These are phyloP conservation scores for Nemophila menziesii DNA, from an alignment of 257 asterid genomes.

Conservation along the genomic window DNA sequence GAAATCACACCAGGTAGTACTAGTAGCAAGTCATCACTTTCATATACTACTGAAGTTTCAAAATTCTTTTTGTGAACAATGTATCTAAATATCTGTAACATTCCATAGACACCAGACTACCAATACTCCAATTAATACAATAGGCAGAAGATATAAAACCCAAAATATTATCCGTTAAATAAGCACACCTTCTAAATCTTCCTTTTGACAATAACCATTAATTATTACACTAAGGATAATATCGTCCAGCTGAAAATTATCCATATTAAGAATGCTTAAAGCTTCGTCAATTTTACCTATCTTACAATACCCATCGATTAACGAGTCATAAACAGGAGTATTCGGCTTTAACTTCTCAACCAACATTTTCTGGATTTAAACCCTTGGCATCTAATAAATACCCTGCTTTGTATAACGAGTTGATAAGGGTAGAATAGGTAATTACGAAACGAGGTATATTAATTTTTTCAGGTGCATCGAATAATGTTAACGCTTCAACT, in stretches of 20 bases:
- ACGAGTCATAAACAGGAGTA: slow-evolving; percentile 54
- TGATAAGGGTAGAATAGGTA: slow-evolving; percentile 69
- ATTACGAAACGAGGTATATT: slow-evolving; percentile 49
- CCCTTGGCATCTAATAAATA: slow-evolving; percentile 45
- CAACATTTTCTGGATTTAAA: slow-evolving; percentile 59
- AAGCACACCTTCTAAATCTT: slow-evolving; percentile 87
- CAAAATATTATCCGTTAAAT: too few species aligned
- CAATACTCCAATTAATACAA: too few species aligned
- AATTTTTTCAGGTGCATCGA: slow-evolving; percentile 53
- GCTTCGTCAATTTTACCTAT: slow-evolving; percentile 49
- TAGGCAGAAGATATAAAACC: too few species aligned
- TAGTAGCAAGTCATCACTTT: too few species aligned
- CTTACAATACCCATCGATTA: slow-evolving; percentile 72
- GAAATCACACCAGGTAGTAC: too few species aligned
- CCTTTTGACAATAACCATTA: slow-evolving; percentile 58
- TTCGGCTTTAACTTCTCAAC: slow-evolving; percentile 34
- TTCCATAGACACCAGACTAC: too few species aligned
- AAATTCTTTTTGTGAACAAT: too few species aligned
- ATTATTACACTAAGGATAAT: slow-evolving; percentile 67
- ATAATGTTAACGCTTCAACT: slow-evolving; percentile 74
- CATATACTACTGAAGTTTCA: too few species aligned
- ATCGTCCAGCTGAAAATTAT: slow-evolving; percentile 49
- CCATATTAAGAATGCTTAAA: slow-evolving; percentile 27
- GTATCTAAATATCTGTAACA: too few species aligned
- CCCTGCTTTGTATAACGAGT: slow-evolving; percentile 64